Evolutionary conservation across 805 yeast species (phyloP), one percentile per base, ranked within the genome.

Genomic region (Myxozyma melibiosi): DNA sequence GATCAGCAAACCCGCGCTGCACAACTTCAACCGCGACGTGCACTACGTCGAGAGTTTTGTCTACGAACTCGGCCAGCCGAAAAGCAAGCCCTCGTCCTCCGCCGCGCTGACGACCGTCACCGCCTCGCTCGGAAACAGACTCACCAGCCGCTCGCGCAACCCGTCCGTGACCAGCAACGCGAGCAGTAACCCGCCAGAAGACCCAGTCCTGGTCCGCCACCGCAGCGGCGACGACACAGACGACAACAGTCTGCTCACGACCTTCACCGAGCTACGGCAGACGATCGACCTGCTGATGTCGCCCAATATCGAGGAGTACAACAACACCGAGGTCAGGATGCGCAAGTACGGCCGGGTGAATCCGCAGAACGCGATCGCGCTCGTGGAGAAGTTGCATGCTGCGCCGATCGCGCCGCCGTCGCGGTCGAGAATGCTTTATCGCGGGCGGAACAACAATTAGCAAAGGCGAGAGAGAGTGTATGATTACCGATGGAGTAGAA

Each of bases 211-310:
- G 3, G 31, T 34, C 9, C 55, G 49, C 8, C 43, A 53, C 24
- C 40, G 63, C 37, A 52, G 59, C 39, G 43, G 61, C 45, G 56
- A 52, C 31, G 55, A 52, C 16, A 58, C 46, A 22, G 52, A 41
- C 25, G 71, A 68, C 48, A 70, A 55, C 52, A 62, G 73, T 46
- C 73, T 88, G 42, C 83, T 84, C 57, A 83, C 90, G 8, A 86
- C 92, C 45, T 86, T 90, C 64, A 78, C 83, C 5, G 94, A 88
- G 66, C 78, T 91, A 55, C 80, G 90, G 62, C 97, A 92, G 73
- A 81, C 86, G 54, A 83, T 92, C 28, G 85, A 85, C 59, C 73
- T 92, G 57, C 74, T 94, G 63, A 79, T 82, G 63, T 64, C 71
- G 16, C 77, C 80, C 22, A 88, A 87, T 13, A 80, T 81, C 60